These are phyloP conservation scores for Nasturtium officinale DNA, from an alignment of 345 rosid genomes.

Conservation along the genomic window DNA sequence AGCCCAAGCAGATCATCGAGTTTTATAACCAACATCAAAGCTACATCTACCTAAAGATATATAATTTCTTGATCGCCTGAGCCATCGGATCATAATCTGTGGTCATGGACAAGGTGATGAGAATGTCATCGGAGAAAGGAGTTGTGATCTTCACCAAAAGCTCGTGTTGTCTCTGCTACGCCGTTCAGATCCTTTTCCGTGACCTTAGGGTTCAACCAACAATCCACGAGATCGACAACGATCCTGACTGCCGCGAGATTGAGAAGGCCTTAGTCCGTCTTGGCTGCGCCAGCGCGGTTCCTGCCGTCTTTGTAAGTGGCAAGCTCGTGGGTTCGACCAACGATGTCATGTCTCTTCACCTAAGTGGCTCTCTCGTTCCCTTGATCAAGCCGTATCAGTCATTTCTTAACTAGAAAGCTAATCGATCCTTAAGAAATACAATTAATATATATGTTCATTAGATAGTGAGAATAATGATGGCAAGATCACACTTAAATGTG, in stretches of 20 bases:
- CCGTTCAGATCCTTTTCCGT: conserved; percentile 68
- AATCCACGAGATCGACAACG: conserved; percentile 71
- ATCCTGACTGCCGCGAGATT: conserved; percentile 71
- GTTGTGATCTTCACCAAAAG: conserved; percentile 78
- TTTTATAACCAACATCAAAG: conserved; percentile 23
- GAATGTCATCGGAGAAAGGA: conserved; percentile 68
- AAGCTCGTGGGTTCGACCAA: conserved; percentile 76
- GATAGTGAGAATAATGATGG: conserved; percentile 30
- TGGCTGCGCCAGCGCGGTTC: conserved; percentile 65
- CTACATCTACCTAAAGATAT: conserved; percentile 2
- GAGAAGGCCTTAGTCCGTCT: conserved; percentile 73
- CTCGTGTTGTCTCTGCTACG: conserved; percentile 78
- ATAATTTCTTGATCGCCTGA: background rate
- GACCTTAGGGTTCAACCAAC: conserved; percentile 69
- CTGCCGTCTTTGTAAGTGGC: conserved; percentile 82
- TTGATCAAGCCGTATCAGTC: conserved; percentile 67
- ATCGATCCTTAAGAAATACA: background rate
- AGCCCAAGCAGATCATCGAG: conserved; percentile 31
- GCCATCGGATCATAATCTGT: conserved; percentile 27
- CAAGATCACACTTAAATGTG: conserved; percentile 40
- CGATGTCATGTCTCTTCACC: conserved; percentile 83
- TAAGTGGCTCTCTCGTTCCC: conserved; percentile 65
- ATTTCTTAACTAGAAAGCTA: conserved; percentile 37
- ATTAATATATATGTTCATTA: background rate
- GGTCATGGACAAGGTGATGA: conserved; percentile 64